phyloP scores from a whole-genome alignment of 2,329 filamentous ascomycete genomes.

The Phialophora verrucosa region DNA sequence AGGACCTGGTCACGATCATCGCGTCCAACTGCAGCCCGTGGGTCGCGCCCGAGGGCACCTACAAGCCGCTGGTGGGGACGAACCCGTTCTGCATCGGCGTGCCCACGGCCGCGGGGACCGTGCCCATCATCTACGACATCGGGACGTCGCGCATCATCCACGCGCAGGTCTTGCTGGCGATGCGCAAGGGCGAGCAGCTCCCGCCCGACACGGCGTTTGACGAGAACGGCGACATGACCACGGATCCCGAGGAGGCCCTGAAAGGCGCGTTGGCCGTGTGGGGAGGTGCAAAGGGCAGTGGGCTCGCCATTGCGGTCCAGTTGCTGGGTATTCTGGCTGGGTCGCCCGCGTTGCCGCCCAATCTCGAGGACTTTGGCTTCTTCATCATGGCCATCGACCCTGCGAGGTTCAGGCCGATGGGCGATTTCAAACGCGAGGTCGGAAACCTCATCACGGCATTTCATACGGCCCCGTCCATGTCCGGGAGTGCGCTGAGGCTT shows the following conservation, averaged over 20 bases:
- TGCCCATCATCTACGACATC: constrained; percentile 31
- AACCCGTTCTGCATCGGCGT: constrained; percentile 32
- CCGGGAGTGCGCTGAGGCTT: constrained; percentile 20
- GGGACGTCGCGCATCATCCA: constrained; percentile 32
- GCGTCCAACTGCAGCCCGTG: constrained; percentile 27
- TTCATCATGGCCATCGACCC: constrained; percentile 30
- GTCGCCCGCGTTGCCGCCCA: constrained; percentile 25
- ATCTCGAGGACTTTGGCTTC: constrained; percentile 27
- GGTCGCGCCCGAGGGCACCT: constrained; percentile 29
- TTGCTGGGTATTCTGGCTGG: constrained; percentile 28
- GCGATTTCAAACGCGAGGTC: constrained; percentile 31
- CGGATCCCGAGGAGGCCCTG: constrained; percentile 24
- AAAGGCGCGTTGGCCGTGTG: constrained; percentile 27
- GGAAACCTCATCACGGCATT: constrained; percentile 23
- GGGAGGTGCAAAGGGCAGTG: constrained; percentile 29
- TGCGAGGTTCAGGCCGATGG: constrained; percentile 26
- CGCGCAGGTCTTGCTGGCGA: constrained; percentile 25
- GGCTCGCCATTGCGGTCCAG: constrained; percentile 29
- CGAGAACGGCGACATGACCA: constrained; percentile 25
- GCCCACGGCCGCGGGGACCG: not conserved
- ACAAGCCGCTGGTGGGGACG: constrained; percentile 27
- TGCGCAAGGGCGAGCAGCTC: constrained; percentile 20
- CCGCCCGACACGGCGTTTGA: constrained; percentile 27
- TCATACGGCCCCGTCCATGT: constrained; percentile 19
- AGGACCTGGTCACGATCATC: constrained; percentile 29